Conservation (phyloP, 495 filamentous ascomycete species). For the Lasiosphaeriaceae sp. region DNA sequence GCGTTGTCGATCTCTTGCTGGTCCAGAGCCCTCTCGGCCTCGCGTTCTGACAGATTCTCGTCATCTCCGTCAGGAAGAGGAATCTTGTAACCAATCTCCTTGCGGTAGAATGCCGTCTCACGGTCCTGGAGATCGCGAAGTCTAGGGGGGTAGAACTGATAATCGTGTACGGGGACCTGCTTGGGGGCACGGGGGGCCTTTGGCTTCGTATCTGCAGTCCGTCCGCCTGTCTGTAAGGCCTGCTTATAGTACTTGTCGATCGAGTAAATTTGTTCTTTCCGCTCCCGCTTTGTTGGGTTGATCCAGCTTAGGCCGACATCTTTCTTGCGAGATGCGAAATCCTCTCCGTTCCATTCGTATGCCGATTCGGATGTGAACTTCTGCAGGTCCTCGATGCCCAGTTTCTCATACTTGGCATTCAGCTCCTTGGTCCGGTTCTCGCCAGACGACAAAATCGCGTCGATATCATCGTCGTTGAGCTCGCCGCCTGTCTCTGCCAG, state of each 20-base stretch:
- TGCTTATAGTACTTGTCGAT: constrained; percentile 99
- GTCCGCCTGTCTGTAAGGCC: constrained; percentile 78
- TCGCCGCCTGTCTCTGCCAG: constrained; percentile 57
- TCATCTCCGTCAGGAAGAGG: constrained; percentile 80
- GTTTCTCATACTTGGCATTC: constrained; percentile 89
- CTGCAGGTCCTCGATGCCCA: constrained; percentile 97
- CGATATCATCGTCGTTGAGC: constrained; percentile 82
- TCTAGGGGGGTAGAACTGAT: constrained; percentile 87
- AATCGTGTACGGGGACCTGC: constrained; percentile 88
- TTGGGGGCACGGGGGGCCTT: constrained; percentile 95
- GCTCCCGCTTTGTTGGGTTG: constrained; percentile 96
- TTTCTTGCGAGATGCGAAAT: constrained; percentile 88
- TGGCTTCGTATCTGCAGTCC: constrained; percentile 83
- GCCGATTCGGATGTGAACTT: constrained; percentile 96
- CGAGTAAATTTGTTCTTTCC: constrained; percentile 95
- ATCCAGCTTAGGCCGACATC: constrained; percentile 97
- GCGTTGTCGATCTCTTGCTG: constrained; percentile 93
- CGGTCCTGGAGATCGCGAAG: constrained; percentile 89
- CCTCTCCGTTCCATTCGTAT: constrained; percentile 98
- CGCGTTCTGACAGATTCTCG: constrained; percentile 74
- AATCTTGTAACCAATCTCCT: constrained; percentile 91
- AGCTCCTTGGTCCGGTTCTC: constrained; percentile 86
- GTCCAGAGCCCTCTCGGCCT: constrained; percentile 82
- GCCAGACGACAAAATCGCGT: constrained; percentile 78
- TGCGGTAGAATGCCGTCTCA: constrained; percentile 92